phyloP scores from a whole-genome alignment of 345 rosid genomes.

The Corchorus olitorius region DNA sequence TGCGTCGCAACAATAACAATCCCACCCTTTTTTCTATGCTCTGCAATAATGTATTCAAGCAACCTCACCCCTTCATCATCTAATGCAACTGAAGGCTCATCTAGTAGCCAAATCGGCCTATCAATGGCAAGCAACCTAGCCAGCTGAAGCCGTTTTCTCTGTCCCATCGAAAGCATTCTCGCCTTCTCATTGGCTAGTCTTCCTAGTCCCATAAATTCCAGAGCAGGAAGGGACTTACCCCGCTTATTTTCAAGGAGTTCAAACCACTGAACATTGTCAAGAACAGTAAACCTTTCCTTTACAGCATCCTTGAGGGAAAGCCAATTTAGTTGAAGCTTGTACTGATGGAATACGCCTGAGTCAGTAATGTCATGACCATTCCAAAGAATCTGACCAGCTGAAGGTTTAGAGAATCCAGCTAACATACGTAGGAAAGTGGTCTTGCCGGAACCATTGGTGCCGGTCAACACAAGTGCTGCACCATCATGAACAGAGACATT shows the following conservation, averaged over 20 bases:
- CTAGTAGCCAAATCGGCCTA: conserved; percentile 86
- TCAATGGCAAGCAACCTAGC: conserved; percentile 84
- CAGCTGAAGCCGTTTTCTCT: conserved; percentile 81
- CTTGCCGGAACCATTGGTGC: conserved; percentile 84
- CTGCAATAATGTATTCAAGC: conserved; percentile 69
- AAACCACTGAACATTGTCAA: conserved; percentile 85
- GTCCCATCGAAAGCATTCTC: conserved; percentile 91
- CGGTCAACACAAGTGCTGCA: conserved; percentile 76
- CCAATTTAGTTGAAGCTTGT: conserved; percentile 93
- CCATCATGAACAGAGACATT: conserved; percentile 80
- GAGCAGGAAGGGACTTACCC: conserved; percentile 75
- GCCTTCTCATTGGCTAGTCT: conserved; percentile 76
- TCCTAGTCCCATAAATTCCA: conserved; percentile 89
- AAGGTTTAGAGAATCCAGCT: conserved; percentile 83
- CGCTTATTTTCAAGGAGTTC: conserved; percentile 76
- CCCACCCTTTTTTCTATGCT: conserved; percentile 79
- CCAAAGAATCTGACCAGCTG: conserved; percentile 91
- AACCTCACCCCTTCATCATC: conserved; percentile 80
- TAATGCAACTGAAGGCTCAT: conserved; percentile 86
- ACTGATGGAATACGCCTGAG: conserved; percentile 84
- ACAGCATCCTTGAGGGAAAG: conserved; percentile 81
- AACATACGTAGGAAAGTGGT: conserved; percentile 80
- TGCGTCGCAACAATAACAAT: conserved; percentile 88
- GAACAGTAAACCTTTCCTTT: conserved; percentile 64
- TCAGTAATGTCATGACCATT: conserved; percentile 77